Conservation (phyloP, 2,329 filamentous ascomycete genomes). For the Ceratocystis colombiana region DNA sequence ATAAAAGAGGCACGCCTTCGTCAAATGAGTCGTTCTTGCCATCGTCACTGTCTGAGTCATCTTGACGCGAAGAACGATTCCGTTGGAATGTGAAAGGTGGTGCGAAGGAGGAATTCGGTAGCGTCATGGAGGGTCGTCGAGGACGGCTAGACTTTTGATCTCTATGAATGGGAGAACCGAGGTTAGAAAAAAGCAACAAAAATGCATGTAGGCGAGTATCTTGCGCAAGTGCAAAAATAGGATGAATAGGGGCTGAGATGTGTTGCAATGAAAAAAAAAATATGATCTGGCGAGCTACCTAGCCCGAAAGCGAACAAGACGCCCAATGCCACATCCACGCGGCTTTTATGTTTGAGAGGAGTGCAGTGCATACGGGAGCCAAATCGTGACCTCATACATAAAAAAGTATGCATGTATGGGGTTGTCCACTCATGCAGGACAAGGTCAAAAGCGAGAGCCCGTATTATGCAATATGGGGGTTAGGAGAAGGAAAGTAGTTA, state of each 20-base stretch:
- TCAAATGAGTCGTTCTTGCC: slow-evolving; percentile 42
- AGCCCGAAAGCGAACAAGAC: neutral
- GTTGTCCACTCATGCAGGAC: neutral
- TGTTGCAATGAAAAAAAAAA: neutral
- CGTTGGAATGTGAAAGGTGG: slow-evolving; percentile 31
- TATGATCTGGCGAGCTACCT: neutral
- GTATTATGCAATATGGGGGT: too few species aligned
- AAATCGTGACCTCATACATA: slow-evolving; percentile 7
- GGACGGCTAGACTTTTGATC: slow-evolving; percentile 53
- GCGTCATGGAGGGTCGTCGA: slow-evolving; percentile 46
- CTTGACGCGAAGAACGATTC: slow-evolving; percentile 20
- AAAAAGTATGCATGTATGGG: neutral
- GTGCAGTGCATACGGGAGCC: neutral
- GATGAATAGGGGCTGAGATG: neutral
- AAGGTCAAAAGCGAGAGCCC: neutral
- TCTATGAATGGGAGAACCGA: slow-evolving; percentile 32
- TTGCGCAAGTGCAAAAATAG: slow-evolving; percentile 35
- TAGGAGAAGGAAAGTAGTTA: too few species aligned
- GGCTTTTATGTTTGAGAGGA: slow-evolving; percentile 6
- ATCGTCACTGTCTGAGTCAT: slow-evolving; percentile 35
- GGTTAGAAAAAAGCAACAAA: neutral
- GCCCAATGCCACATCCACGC: neutral
- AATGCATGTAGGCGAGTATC: neutral
- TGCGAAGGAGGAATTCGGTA: slow-evolving; percentile 25
- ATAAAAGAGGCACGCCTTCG: slow-evolving; percentile 48